Evolutionary conservation across 805 yeast genomes (phyloP).

Genomic region (Candida easanensis): DNA sequence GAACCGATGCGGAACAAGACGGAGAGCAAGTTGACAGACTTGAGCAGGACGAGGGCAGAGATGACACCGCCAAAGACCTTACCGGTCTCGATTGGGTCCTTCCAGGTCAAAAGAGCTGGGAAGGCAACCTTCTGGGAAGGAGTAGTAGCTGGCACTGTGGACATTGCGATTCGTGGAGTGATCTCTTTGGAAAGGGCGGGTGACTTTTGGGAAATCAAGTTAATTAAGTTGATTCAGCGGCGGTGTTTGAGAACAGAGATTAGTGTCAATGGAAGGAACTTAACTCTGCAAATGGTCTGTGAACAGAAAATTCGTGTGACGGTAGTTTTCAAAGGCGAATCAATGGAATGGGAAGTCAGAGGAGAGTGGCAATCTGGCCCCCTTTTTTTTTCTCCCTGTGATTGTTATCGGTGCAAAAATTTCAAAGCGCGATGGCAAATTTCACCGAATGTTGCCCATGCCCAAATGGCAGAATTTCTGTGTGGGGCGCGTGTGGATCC

Average conservation of each 20-base stretch:
- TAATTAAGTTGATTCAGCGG: not conserved
- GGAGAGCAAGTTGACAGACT: conserved; percentile 60
- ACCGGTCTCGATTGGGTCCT: conserved; percentile 72
- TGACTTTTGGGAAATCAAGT: not conserved
- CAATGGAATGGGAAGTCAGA: not conserved
- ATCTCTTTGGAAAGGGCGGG: not conserved
- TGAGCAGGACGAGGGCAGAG: conserved; percentile 51
- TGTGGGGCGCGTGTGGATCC: too few species aligned
- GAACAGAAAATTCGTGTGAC: too few species aligned
- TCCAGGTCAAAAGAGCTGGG: conserved; percentile 61
- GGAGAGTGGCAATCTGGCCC: not conserved
- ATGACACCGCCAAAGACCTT: conserved; percentile 68
- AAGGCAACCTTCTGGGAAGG: conserved; percentile 15
- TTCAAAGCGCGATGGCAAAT: not conserved
- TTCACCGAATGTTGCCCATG: not conserved
- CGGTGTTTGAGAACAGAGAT: not conserved
- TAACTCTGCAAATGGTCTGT: too few species aligned
- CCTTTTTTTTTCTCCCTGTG: not conserved
- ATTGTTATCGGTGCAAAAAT: conserved; percentile 3
- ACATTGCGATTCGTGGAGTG: conserved; percentile 5
- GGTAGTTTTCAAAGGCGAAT: too few species aligned
- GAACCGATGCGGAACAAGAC: conserved; percentile 59
- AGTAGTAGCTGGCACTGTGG: conserved; percentile 9
- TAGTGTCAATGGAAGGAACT: not conserved
- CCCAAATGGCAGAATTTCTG: too few species aligned